Evolutionary conservation across 305 asterid species (phyloP), one percentile per base, ranked within the genome.

Genomic region (Fraxinus greggii): DNA sequence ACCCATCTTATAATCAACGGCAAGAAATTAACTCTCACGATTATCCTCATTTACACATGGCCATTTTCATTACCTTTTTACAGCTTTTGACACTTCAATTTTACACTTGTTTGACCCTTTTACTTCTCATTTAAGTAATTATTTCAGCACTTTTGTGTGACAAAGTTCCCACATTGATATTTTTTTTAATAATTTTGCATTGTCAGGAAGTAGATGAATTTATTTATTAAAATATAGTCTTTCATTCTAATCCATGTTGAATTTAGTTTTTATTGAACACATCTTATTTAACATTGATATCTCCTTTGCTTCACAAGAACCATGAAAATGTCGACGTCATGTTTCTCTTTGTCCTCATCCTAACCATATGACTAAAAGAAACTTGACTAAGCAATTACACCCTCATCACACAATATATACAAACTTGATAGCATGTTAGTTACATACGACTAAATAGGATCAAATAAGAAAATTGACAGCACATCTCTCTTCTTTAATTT

Each of bases 31-130:
- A 36, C 51, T 42, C 19, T 56, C 28, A 83, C 85, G 78, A 61
- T 83, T 84, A 75, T 80, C 73, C 48, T 67, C 51, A 80, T 79
- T 91, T 90, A 86, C 87, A 80, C 79, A 83, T 84, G 89, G 88
- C 79, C 83, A 76, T 79, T 83, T 76, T 81, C 38, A 48, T 80
- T 13, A 33, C 23, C 23, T 51, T 19, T 76, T 83, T 59, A 77
- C 87, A 67, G 83, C 76, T 79, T 83, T 86, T 78, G 84, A 87
- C 87, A 83, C 83, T 79, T 79, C 82, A 90, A 73, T 74, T 84
- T 85, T 76, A 82, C 35, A 79, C 65, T 40, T 0, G 10, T 80
- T 86, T 78, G 85, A 83, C 86, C 85, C 82, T 80, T 63, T 79
- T 83, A 76, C 86, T 59, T 59, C 12, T 59, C 9, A 6, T 21